Percentiles rank a stretch among this genome's conserved stretches.
These are phyloP conservation scores for Scedosporium boydii DNA, from an alignment of 2,329 filamentous ascomycete genomes.

Conservation along the genomic window DNA sequence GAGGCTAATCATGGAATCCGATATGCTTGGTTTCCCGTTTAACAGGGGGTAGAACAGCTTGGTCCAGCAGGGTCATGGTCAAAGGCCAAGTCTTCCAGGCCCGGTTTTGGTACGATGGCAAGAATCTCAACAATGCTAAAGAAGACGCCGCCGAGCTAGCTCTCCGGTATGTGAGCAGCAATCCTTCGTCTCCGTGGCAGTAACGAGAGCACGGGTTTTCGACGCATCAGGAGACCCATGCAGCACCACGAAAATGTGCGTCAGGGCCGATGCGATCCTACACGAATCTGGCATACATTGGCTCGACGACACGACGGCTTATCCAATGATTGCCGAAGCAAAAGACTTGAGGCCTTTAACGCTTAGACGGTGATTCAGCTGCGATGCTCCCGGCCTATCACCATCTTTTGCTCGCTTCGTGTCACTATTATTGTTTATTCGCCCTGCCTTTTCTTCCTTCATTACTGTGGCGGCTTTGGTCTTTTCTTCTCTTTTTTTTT, in stretches of 20 bases:
- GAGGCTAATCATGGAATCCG: background rate
- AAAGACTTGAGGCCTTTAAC: background rate
- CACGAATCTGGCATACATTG: background rate
- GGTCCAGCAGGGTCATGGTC: slow-evolving; percentile 75
- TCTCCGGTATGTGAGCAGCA: slow-evolving; percentile 33
- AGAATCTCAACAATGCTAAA: slow-evolving; percentile 76
- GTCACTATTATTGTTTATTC: background rate
- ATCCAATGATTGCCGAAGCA: background rate
- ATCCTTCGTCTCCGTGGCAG: slow-evolving; percentile 1
- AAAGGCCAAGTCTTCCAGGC: slow-evolving; percentile 56
- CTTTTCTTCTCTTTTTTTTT: slow-evolving; percentile 1
- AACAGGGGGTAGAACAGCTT: slow-evolving; percentile 78
- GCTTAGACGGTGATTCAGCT: background rate
- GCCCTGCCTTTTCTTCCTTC: background rate
- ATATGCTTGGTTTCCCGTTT: background rate
- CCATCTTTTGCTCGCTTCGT: background rate
- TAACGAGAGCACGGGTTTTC: background rate
- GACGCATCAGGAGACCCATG: background rate
- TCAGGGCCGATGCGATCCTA: background rate
- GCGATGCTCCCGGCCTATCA: background rate
- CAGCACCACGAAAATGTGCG: background rate
- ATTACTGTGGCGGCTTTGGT: background rate
- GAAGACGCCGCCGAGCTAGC: slow-evolving; percentile 88
- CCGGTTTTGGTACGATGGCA: slow-evolving; percentile 85
- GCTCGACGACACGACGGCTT: background rate